A percentile compares a stretch with the other conserved stretches of the same genome.
phyloP scores from a whole-genome alignment of 352 stramenopile genomes.

The Paralagenidium karlingii region DNA sequence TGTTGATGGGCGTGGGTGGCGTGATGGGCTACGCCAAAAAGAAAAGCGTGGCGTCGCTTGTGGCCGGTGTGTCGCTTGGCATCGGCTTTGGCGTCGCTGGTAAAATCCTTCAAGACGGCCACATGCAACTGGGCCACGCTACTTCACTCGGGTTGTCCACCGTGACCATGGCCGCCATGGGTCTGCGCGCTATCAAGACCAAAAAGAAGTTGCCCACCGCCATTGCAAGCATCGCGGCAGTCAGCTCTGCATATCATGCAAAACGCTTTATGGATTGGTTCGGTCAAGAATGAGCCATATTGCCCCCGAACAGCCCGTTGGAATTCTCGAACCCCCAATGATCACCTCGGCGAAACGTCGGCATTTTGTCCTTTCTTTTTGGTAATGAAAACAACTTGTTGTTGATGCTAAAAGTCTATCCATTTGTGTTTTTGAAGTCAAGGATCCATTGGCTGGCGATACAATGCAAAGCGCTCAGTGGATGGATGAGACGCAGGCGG shows the following conservation, averaged over 20 bases:
- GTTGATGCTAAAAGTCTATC: neutral
- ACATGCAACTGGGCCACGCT: slow-evolving; percentile 76
- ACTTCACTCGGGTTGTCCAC: slow-evolving; percentile 67
- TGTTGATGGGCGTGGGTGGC: slow-evolving; percentile 45
- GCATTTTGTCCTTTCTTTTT: neutral
- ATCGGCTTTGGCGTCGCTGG: slow-evolving; percentile 67
- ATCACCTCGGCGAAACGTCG: neutral
- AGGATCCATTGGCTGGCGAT: neutral
- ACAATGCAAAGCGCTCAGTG: slow-evolving; percentile 5
- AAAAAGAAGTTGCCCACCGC: slow-evolving; percentile 62
- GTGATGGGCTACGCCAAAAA: slow-evolving; percentile 71
- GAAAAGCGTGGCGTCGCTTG: slow-evolving; percentile 67
- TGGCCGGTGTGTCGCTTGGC: slow-evolving; percentile 68
- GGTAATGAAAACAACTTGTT: neutral
- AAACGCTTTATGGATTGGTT: slow-evolving; percentile 76
- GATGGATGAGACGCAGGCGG: slow-evolving; percentile 68
- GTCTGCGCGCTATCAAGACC: slow-evolving; percentile 57
- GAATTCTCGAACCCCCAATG: neutral
- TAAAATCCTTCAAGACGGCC: slow-evolving; percentile 64
- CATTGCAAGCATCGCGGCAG: slow-evolving; percentile 53
- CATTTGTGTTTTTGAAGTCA: neutral
- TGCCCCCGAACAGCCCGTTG: neutral
- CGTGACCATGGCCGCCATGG: slow-evolving; percentile 81
- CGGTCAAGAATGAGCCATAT: slow-evolving; percentile 45
- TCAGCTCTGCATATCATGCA: slow-evolving; percentile 74